Evolutionary conservation across 306 rosid genomes (phyloP).

Genomic region (Lablab purpureus): DNA sequence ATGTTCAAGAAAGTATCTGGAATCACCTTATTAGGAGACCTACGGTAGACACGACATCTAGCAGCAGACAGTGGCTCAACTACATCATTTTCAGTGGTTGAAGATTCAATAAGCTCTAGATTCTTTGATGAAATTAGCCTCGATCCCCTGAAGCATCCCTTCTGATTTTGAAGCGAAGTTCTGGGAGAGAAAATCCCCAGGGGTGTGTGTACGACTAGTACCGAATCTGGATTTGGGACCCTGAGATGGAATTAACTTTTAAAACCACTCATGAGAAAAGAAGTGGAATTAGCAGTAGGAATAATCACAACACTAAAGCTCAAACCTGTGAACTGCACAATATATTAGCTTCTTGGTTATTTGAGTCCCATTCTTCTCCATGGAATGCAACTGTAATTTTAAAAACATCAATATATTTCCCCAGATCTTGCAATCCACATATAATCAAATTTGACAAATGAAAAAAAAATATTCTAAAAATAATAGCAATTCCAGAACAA

Average conservation of each 20-base stretch:
- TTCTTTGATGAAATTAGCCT: conserved; percentile 75
- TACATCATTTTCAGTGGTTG: conserved; percentile 61
- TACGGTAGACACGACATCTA: conserved; percentile 71
- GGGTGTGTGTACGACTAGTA: conserved; percentile 73
- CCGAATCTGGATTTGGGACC: conserved; percentile 82
- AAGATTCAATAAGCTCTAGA: conserved; percentile 62
- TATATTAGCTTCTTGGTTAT: conserved; percentile 73
- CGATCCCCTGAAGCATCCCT: conserved; percentile 83
- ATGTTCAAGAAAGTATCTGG: background rate
- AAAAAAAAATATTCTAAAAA: conserved; percentile 6
- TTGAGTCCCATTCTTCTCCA: conserved; percentile 81
- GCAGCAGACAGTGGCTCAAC: conserved; percentile 80
- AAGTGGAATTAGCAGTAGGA: background rate
- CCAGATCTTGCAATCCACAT: conserved; percentile 39
- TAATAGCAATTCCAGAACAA: conserved; percentile 6
- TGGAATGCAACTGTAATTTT: conserved; percentile 73
- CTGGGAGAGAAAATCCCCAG: conserved; percentile 77
- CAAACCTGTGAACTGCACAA: conserved; percentile 89
- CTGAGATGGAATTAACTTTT: conserved; percentile 54
- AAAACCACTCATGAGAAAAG: background rate
- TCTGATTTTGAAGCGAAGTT: conserved; percentile 69
- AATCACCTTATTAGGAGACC: conserved; percentile 69
- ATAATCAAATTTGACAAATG: conserved; percentile 18
- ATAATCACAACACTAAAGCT: conserved; percentile 28
- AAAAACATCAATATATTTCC: conserved; percentile 47